These are phyloP conservation scores for Syncephalastrum contaminatum DNA, from an alignment of 371 early-diverging fungal genomes.

Conservation along the genomic window DNA sequence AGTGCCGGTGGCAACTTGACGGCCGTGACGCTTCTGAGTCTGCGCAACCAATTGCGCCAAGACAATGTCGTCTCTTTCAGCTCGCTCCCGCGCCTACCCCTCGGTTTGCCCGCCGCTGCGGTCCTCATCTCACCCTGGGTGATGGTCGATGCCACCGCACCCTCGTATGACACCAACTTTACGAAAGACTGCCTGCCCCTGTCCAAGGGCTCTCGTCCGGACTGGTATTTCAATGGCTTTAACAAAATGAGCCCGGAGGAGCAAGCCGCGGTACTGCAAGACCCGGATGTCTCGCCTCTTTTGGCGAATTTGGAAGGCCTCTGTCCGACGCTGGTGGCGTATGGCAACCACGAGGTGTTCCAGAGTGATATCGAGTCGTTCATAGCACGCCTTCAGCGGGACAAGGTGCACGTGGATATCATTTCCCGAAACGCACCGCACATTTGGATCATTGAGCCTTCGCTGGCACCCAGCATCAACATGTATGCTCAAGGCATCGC, in stretches of 20 bases:
- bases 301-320: conserved; percentile 23
- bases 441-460: conserved; percentile 20
- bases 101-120: conserved; percentile 26
- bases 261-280: conserved; percentile 7
- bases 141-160: conserved; percentile 17
- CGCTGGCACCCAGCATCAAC: background rate
- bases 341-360: conserved; percentile 29
- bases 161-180: conserved; percentile 13
- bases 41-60: conserved; percentile 17
- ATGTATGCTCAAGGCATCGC: too few species aligned
- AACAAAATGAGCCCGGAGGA: conserved; percentile 9
- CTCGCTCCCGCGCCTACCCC: conserved; percentile 13
- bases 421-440: conserved; percentile 26
- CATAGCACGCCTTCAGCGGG: conserved; percentile 16
- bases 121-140: conserved; percentile 40
- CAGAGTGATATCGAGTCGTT: conserved; percentile 24
- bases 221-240: conserved; percentile 7
- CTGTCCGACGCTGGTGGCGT: conserved; percentile 28
- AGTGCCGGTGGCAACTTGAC: conserved; percentile 39
- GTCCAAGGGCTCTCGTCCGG: background rate
- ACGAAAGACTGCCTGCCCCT: conserved; percentile 12
- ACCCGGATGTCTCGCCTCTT: conserved; percentile 25
- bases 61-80: conserved; percentile 8
- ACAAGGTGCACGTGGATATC: conserved; percentile 29
- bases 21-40: conserved; percentile 12